Evolutionary conservation across 2,329 filamentous ascomycete genomes (phyloP), one percentile per base, ranked within the genome.

Genomic region (Monosporascus ibericus): DNA sequence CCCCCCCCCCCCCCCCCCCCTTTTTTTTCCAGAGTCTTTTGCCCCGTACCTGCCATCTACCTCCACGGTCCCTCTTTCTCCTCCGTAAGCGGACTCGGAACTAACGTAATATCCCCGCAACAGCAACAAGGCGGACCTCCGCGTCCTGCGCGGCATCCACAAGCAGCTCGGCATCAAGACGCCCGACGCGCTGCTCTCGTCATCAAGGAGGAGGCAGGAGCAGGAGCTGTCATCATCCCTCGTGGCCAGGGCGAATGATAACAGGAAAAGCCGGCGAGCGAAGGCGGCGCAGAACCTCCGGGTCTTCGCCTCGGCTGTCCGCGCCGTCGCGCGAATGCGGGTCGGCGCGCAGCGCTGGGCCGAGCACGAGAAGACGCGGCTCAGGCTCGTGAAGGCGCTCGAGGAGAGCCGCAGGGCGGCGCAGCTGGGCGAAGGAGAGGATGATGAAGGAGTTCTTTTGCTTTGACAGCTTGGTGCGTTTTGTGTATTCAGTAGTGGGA

Each of bases 111-210:
- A 49, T 8, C n/a, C n/a, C 48, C 11, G 5, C 14, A 52, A 68
- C 69, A 97, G 94, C 75, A 99, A 97, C 75, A 87, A 92, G 70
- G 88, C 90, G 55, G 90, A 97, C 68, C 84, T 97, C 54, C 83
- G 85, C 49, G 87, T 96, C 65, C 85, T 97, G 57, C 82, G 87
- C 61, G 81, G 88, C 61, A 95, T 96, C 77, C 90, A 88, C 57
- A 82, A 89, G 51, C 66, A 75, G 30, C 67, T 76, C 27, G 73
- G 73, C 49, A 65, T 74, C 54, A 65, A 67, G 48, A 60, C 65
- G 36, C 65, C 68, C 22, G 61, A 63, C 39, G 58, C 59, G 47
- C 60, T 68, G n/a, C 53, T 63, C 22, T 70, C 50, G 51, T 65
- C 44, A 58, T 66, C 51, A 60, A 71, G 44, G 58, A 61, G 25